Base-by-base conservation (phyloP, 164 flowering plant species). In the Magnolia sinica region DNA sequence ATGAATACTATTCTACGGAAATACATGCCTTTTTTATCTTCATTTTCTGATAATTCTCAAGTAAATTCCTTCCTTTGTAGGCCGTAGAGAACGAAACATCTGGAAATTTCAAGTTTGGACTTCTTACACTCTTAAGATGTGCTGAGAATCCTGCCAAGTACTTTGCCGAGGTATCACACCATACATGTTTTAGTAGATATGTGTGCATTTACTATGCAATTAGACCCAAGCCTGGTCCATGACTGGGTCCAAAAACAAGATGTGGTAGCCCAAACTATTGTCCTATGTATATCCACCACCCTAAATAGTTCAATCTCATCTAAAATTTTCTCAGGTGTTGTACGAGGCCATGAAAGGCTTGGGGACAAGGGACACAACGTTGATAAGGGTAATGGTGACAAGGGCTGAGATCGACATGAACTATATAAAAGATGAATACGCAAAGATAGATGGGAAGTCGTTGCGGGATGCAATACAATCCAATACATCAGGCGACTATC, bases 391-490 rank as follows among this genome's bases (percentile, higher is more conserved):
- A 19, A 83, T 92, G 50, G 91, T 88, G 59, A 87, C 96, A 51
- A 87, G 98, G 82, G 71, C 89, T 14, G 98, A 94, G 82, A 84
- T 94, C 1, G 98, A 94, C 77, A 83, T 92, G 94, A 92, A 87
- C 72, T 84, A 87, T 59, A 92, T 94, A 73, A 94, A 90, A 79
- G 87, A 86, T 7, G 97, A 89, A 76, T 94, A 94, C 77, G 81
- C 68, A 10, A 90, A 83, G 79, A 88, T 88, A 70, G 83, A 90
- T 71, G 78, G 79, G 16, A 91, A 89, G 77, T 19, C 91, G 2
- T 78, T 94, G 83, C 58, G 80, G 13, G 90, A 89, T 76, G 95
- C 87, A 2, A 89, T 92, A 67, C 84, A 84, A 74, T 87, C 93
- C 0, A 97, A 92, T 70, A 91, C 93, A 11, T 90, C 94, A 2